Evolutionary conservation across 441 rosid genomes (phyloP).

Genomic region (Viola pubescens): DNA sequence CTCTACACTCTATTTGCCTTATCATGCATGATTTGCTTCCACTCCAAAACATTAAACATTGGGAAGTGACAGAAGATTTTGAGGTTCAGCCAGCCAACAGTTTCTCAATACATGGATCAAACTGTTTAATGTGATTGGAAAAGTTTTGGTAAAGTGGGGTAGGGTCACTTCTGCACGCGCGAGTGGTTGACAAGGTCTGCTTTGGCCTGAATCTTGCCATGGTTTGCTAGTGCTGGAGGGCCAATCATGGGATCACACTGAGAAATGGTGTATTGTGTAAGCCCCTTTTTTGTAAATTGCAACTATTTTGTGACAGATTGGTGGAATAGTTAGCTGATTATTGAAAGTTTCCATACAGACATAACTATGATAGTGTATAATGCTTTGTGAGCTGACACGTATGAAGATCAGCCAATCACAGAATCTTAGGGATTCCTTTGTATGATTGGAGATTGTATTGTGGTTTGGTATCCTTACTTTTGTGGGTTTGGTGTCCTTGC

Average conservation of each 20-base stretch:
- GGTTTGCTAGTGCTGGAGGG: not conserved
- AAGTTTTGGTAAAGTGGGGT: slow-evolving; percentile 6
- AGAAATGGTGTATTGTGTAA: not conserved
- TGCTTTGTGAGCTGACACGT: slow-evolving; percentile 8
- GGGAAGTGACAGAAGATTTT: too few relatives aligned
- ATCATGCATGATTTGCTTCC: too few relatives aligned
- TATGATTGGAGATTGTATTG: not conserved
- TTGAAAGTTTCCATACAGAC: too few relatives aligned
- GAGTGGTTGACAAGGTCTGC: not conserved
- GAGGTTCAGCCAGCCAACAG: too few relatives aligned
- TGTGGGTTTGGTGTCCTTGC: not conserved
- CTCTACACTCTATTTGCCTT: too few relatives aligned
- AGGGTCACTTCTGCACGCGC: slow-evolving; percentile 5
- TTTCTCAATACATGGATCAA: too few relatives aligned
- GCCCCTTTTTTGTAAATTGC: not conserved
- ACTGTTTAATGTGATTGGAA: too few relatives aligned
- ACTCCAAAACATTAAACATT: too few relatives aligned
- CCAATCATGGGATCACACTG: not conserved
- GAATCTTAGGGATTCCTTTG: not conserved
- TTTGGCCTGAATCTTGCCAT: not conserved
- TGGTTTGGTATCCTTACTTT: not conserved
- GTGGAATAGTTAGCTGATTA: not conserved
- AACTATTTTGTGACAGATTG: not conserved
- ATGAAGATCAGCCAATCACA: not conserved
- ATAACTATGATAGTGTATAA: not conserved